These are phyloP conservation scores for Xerocomellus chrysenteron DNA, from an alignment of 768 basidiomycete species.

Conservation along the genomic window DNA sequence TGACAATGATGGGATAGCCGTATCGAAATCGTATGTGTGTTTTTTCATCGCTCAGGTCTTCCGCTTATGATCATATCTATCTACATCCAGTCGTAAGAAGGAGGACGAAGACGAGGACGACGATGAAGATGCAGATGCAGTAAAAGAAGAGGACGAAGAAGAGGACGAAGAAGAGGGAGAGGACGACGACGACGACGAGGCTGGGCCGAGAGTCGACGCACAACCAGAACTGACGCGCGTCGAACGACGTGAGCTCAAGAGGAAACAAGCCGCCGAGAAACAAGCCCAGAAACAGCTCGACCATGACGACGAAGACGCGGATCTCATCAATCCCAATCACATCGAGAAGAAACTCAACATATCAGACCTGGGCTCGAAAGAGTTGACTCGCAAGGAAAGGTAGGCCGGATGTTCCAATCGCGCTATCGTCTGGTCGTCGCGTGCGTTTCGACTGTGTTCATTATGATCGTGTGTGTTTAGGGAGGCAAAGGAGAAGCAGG, in stretches of 20 bases:
- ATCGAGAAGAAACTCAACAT: conserved; percentile 73
- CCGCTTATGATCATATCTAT: conserved; percentile 9
- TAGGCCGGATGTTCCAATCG: conserved; percentile 25
- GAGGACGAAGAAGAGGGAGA: conserved; percentile 43
- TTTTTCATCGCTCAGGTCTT: conserved; percentile 13
- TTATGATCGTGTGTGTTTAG: conserved; percentile 36
- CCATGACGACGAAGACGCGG: conserved; percentile 62
- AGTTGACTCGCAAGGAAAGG: conserved; percentile 68
- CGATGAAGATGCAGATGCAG: conserved; percentile 40
- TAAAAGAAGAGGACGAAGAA: conserved; percentile 42
- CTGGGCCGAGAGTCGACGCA: conserved; percentile 24
- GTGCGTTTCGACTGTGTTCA: neutral
- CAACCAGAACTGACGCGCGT: conserved; percentile 65
- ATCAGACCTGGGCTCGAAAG: conserved; percentile 65
- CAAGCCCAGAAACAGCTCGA: conserved; percentile 40
- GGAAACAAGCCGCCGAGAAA: conserved; percentile 60
- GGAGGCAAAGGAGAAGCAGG: conserved; percentile 90
- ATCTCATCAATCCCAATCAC: conserved; percentile 79
- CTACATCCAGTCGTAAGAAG: conserved; percentile 26
- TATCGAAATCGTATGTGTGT: conserved; percentile 44
- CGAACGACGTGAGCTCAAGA: conserved; percentile 80
- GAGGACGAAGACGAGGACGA: conserved; percentile 35
- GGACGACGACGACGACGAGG: conserved; percentile 39
- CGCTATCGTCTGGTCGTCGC: neutral
- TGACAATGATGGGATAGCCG: conserved; percentile 57